Evolutionary conservation across 2,329 filamentous ascomycete genomes (phyloP).

Genomic region (Verticillium klebahnii): DNA sequence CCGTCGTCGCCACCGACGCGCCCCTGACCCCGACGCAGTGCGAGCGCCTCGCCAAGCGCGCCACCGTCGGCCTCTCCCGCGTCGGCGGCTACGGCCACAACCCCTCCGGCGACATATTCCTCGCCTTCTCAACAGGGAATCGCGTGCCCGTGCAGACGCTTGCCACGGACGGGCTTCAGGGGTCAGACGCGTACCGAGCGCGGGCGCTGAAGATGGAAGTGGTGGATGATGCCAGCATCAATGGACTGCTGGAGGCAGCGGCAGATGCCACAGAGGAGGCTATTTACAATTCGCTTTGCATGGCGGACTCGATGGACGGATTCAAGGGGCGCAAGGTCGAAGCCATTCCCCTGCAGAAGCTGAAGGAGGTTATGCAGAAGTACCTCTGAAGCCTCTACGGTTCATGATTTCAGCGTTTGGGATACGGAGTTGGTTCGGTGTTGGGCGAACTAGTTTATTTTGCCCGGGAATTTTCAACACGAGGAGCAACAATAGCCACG

Average conservation of each 20-base stretch:
- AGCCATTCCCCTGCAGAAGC: conserved; percentile 40
- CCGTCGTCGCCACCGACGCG: conserved; percentile 56
- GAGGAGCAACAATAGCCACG: too few species aligned
- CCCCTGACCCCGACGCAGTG: conserved; percentile 55
- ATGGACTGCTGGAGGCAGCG: conserved; percentile 56
- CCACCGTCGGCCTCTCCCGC: conserved; percentile 55
- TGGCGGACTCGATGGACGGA: conserved; percentile 55
- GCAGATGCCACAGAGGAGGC: conserved; percentile 62
- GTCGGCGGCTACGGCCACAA: conserved; percentile 60
- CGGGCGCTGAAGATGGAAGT: conserved; percentile 33
- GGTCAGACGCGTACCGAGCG: conserved; percentile 36
- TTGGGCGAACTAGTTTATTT: too few species aligned
- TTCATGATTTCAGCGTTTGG: too few species aligned
- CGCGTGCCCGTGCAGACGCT: conserved; percentile 37
- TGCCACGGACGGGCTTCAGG: conserved; percentile 18
- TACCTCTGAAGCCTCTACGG: conserved; percentile 8
- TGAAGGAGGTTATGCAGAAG: conserved; percentile 41
- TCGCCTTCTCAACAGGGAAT: conserved; percentile 61
- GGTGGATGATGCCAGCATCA: conserved; percentile 55
- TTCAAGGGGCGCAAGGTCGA: conserved; percentile 44
- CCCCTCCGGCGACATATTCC: conserved; percentile 61
- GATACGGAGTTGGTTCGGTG: too few species aligned
- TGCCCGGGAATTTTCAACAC: too few species aligned
- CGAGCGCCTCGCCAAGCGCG: conserved; percentile 53
- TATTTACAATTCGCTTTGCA: conserved; percentile 60